Evolutionary conservation across 805 yeast species (phyloP).

Genomic region (Hanseniaspora guilliermondii): DNA sequence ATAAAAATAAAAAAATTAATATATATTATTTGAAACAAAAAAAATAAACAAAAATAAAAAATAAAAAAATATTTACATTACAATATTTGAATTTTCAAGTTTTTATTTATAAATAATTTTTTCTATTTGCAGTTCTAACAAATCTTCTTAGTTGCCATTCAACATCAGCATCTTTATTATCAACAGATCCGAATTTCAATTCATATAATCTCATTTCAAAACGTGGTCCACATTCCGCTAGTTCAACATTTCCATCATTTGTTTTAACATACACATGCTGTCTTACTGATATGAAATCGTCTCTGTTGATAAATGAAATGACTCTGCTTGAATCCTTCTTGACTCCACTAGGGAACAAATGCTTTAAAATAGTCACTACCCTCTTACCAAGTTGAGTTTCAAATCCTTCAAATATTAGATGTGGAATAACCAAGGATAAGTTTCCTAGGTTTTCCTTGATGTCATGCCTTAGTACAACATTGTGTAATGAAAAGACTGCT

Average conservation of each 20-base stretch:
- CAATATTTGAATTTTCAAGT: no score
- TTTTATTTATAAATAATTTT: conserved; percentile 55
- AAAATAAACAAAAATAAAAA: background rate
- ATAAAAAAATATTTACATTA: background rate
- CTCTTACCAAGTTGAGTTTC: conserved; percentile 69
- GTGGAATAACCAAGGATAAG: conserved; percentile 86
- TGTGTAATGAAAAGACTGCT: conserved; percentile 84
- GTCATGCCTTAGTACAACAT: conserved; percentile 90
- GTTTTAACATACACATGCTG: conserved; percentile 91
- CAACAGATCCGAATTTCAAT: conserved; percentile 76
- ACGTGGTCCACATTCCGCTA: conserved; percentile 97
- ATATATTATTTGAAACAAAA: background rate
- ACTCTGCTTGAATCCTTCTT: conserved; percentile 82
- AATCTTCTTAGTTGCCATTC: conserved; percentile 94
- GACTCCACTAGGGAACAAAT: conserved; percentile 93
- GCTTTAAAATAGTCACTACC: conserved; percentile 67
- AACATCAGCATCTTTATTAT: conserved; percentile 92
- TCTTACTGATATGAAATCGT: conserved; percentile 85
- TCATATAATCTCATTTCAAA: conserved; percentile 93
- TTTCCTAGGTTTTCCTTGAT: conserved; percentile 63
- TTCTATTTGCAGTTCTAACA: conserved; percentile 88
- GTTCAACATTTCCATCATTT: conserved; percentile 64
- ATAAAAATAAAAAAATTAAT: background rate
- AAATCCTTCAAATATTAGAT: conserved; percentile 83
- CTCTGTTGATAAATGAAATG: conserved; percentile 80